Evolutionary conservation across 2,329 filamentous ascomycete genomes (phyloP), one percentile per base, ranked within the genome.

Genomic region (Paecilomyces dactylethromorphus): DNA sequence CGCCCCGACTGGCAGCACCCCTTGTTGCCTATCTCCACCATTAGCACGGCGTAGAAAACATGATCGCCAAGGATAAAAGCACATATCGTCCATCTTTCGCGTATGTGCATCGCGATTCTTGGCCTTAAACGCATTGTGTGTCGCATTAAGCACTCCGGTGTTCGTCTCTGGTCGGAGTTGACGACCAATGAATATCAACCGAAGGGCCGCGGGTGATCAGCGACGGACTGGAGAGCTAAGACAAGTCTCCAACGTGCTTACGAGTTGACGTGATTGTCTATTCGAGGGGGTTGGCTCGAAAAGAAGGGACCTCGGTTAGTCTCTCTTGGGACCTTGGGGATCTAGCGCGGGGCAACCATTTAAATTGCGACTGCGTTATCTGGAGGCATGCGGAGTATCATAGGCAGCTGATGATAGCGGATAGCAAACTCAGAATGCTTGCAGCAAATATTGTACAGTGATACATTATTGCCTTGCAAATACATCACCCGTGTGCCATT

Each of bases 291-390:
- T 45, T n/a, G 35, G 35, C 35, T 45, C 15, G 39, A 8, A 6
- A 45, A 45, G 18, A 45, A 18, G 39, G 39, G 39, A 45, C 39
- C 39, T 45, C 39, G 39, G 39, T 18, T 45, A 6, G 2, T 45
- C 11, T 45, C 13, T 45, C 18, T 45, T 45, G 39, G 39, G 3
- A 57, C 33, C 33, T 56, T 66, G 21, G 58, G 55, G n/a, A 59
- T 18, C 29, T 60, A 62, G 8, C 57, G 58, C 11, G 54, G 56
- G 10, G 53, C 52, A 22, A 52, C 45, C 52, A 51, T 52, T 59
- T 61, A n/a, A 18, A 21, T 45, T 45, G 39, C 39, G 39, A n/a
- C n/a, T n/a, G 18, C 39, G 13, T 18, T 29, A 29, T 29, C 26
- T 29, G 26, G 26, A 29, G 26, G 26, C 26, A 29, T 29, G 26